Conservation (phyloP, 257 asterid species). For the Scutellaria barbata region DNA sequence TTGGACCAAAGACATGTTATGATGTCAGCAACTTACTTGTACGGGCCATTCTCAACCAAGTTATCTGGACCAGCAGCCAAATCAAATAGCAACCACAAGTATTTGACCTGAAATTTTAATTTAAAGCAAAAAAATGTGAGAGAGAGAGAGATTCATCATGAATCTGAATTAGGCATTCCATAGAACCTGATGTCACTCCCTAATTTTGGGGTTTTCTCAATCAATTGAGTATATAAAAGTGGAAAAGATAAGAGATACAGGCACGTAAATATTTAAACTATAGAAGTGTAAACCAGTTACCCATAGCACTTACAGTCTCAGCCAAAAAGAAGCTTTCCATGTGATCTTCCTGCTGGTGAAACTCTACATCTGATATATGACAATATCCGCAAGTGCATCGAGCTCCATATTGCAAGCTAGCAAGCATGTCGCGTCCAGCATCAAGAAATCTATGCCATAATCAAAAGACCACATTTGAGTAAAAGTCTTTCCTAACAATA, state of each 20-base stretch:
- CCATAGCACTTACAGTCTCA: conserved; percentile 71
- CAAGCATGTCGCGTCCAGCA: conserved; percentile 95
- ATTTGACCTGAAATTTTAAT: conserved; percentile 69
- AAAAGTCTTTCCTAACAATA: conserved; percentile 20
- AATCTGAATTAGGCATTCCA: neutral
- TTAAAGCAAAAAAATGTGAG: neutral
- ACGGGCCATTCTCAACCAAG: conserved; percentile 96
- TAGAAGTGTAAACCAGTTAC: neutral
- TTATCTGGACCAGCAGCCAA: conserved; percentile 98
- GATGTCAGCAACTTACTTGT: conserved; percentile 60
- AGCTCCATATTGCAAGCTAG: conserved; percentile 93
- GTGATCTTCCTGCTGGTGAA: conserved; percentile 93
- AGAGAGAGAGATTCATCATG: neutral
- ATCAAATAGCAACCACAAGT: conserved; percentile 96
- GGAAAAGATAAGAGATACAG: neutral
- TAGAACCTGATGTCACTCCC: neutral
- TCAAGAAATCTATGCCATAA: conserved; percentile 69
- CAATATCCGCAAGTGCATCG: conserved; percentile 98
- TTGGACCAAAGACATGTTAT: conserved; percentile 23
- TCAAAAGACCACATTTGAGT: conserved; percentile 10
- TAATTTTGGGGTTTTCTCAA: conserved; percentile 8
- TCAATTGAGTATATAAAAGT: neutral
- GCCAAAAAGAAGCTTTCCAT: conserved; percentile 99
- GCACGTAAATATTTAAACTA: neutral
- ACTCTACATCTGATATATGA: conserved; percentile 95